These are phyloP conservation scores for Hymenoscyphus linearis DNA, from an alignment of 2,329 filamentous ascomycete species.

Conservation along the genomic window DNA sequence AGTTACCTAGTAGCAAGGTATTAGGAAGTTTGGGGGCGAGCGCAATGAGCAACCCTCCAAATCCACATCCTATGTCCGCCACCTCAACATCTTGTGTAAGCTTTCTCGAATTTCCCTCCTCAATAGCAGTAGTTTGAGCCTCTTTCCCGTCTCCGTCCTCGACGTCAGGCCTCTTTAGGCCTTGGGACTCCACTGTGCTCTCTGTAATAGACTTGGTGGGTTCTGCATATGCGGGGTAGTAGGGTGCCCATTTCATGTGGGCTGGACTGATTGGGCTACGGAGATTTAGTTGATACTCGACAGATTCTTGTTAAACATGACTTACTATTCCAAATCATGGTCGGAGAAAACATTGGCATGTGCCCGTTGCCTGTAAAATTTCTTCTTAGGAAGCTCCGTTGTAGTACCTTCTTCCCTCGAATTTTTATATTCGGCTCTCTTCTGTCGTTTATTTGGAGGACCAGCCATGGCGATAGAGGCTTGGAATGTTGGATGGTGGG, in stretches of 20 bases:
- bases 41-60: slow-evolving; percentile 84
- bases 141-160: background rate
- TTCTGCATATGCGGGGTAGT: slow-evolving; percentile 70
- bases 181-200: slow-evolving; percentile 1
- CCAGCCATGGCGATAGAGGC: slow-evolving; percentile 36
- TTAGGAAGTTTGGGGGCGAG: slow-evolving; percentile 77
- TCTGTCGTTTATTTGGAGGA: slow-evolving; percentile 53
- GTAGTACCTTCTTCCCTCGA: slow-evolving; percentile 42
- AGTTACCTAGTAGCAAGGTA: slow-evolving; percentile 72
- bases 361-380: slow-evolving; percentile 91
- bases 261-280: slow-evolving; percentile 69
- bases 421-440: slow-evolving; percentile 61
- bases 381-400: slow-evolving; percentile 72
- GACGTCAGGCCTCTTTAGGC: slow-evolving; percentile 9
- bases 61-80: slow-evolving; percentile 95
- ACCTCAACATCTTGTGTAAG: slow-evolving; percentile 66
- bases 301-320: slow-evolving; percentile 14
- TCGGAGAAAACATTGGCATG: slow-evolving; percentile 99
- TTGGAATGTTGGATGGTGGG: slow-evolving; percentile 58
- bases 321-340: slow-evolving; percentile 82
- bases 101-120: background rate
- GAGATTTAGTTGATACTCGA: slow-evolving; percentile 15
- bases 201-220: slow-evolving; percentile 30
- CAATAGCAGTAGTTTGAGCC: background rate
- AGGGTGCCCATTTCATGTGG: slow-evolving; percentile 84